phyloP scores from a whole-genome alignment of 331 rosid species.

The Malus hybrid region DNA sequence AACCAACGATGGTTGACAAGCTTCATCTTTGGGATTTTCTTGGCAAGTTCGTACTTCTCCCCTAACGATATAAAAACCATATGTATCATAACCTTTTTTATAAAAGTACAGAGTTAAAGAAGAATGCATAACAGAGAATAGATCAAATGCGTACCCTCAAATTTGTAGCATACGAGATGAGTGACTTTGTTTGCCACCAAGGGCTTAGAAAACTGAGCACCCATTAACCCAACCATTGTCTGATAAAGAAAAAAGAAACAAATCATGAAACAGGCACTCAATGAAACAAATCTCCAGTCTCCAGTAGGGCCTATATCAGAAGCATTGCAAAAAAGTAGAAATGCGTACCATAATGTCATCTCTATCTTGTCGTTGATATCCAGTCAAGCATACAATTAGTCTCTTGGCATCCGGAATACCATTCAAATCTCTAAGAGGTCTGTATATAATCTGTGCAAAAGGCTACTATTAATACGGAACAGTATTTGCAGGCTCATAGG shows the following conservation, averaged over 20 bases:
- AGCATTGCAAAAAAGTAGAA: neutral
- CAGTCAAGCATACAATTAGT: conserved; percentile 74
- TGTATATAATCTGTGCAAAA: conserved; percentile 63
- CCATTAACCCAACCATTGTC: conserved; percentile 85
- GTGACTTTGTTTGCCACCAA: conserved; percentile 84
- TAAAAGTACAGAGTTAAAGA: neutral
- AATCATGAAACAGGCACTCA: neutral
- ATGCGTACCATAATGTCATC: conserved; percentile 79
- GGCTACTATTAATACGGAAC: conserved; percentile 13
- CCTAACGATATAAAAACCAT: conserved; percentile 29
- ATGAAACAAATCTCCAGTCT: neutral
- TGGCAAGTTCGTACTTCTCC: conserved; percentile 88
- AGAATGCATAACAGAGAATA: neutral
- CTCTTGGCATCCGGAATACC: conserved; percentile 71
- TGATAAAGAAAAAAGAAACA: conserved; percentile 18
- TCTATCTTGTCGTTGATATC: conserved; percentile 88
- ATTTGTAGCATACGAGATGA: conserved; percentile 92
- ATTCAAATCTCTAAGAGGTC: conserved; percentile 59
- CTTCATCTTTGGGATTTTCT: conserved; percentile 54
- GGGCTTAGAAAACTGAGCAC: conserved; percentile 83
- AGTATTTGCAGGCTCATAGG: neutral
- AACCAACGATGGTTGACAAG: conserved; percentile 88
- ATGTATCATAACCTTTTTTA: neutral
- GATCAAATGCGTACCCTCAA: conserved; percentile 50
- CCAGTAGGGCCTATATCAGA: neutral